Base-by-base conservation (phyloP, 768 basidiomycete species). In the Rhodotorula diobovata region DNA sequence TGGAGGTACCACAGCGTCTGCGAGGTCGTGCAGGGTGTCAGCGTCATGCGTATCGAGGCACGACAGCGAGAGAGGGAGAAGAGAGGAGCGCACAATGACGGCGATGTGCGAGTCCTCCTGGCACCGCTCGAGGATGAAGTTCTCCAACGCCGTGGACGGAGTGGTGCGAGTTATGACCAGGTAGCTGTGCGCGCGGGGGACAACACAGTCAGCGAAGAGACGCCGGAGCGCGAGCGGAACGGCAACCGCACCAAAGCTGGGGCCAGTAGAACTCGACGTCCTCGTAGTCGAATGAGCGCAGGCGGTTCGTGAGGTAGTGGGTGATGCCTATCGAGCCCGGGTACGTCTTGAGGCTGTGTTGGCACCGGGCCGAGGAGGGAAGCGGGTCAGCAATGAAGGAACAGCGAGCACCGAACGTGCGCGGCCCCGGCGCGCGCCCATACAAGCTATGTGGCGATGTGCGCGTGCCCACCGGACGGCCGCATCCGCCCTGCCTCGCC, bases 1-100 rank as follows among this genome's bases (percentile, higher is more conserved):
- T 98, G 96, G 89, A 98, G 94, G 81, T 94, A 96, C 93, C 95
- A 98, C 56, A 99, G 82, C 0, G 96, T 97, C 93, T 94, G 79
- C 15, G 35, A 46, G n/a, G n/a, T n/a, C n/a, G n/a, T n/a, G n/a
- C 7, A 11, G 30, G 39, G 12, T 0, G 34, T 23, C 10, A 43
- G 23, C 14, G 25, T 32, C 32, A n/a, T 10, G 41, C 50, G 4
- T 25, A 51, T 20, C 25, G 62, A 16, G 20, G 30, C 62, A 32
- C 28, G 37, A 21, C 54, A 37, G 51, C 37, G 25, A 61, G 28
- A 9, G 21, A 48, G 30, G 39, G 4, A 5, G 35, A 12, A 28
- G 25, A 32, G n/a, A 18, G 30, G 3, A 32, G 9, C 94, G 81
- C 78, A 96, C 95, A 72, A 94, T 86, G 86, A 99, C 90, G 65